Evolutionary conservation across 2,329 filamentous ascomycete genomes (phyloP).

Genomic region (Ophiostoma novo-ulmi): DNA sequence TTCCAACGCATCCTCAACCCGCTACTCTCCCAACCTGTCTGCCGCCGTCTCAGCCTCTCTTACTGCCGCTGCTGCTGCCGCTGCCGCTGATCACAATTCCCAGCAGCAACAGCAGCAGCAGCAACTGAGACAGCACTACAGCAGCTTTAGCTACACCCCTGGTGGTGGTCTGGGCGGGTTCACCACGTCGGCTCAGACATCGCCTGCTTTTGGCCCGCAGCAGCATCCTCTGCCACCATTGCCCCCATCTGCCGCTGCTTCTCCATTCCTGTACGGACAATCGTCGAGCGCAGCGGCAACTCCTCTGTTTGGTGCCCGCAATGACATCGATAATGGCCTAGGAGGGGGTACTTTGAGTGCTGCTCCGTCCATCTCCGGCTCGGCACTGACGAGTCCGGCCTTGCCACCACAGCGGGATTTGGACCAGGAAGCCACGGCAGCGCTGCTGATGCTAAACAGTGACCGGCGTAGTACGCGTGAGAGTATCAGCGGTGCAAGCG

Average conservation of each 20-base stretch:
- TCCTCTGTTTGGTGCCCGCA: not conserved
- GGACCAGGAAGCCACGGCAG: conserved; percentile 77
- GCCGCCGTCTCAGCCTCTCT: conserved; percentile 39
- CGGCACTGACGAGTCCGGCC: conserved; percentile 54
- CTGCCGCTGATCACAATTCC: conserved; percentile 34
- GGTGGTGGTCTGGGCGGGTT: conserved; percentile 20
- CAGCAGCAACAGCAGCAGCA: conserved; percentile 30
- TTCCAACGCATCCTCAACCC: conserved; percentile 38
- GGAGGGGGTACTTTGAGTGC: conserved; percentile 13
- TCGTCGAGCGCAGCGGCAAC: conserved; percentile 19
- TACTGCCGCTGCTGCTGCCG: not conserved
- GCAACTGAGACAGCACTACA: conserved; percentile 36
- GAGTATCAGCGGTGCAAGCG: conserved; percentile 32
- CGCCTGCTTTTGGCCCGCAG: conserved; percentile 54
- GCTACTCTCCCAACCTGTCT: conserved; percentile 28
- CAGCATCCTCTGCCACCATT: conserved; percentile 33
- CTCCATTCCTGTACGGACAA: conserved; percentile 33
- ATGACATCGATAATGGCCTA: not conserved
- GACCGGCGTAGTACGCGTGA: conserved; percentile 52
- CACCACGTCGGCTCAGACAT: conserved; percentile 45
- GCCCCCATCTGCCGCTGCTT: conserved; percentile 14
- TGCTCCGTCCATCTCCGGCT: conserved; percentile 35
- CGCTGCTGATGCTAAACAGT: conserved; percentile 79
- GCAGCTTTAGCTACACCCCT: conserved; percentile 46
- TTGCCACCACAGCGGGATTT: conserved; percentile 52